Evolutionary conservation across 83 land plant genomes (phyloP).

Genomic region (Diphasiastrum complanatum): DNA sequence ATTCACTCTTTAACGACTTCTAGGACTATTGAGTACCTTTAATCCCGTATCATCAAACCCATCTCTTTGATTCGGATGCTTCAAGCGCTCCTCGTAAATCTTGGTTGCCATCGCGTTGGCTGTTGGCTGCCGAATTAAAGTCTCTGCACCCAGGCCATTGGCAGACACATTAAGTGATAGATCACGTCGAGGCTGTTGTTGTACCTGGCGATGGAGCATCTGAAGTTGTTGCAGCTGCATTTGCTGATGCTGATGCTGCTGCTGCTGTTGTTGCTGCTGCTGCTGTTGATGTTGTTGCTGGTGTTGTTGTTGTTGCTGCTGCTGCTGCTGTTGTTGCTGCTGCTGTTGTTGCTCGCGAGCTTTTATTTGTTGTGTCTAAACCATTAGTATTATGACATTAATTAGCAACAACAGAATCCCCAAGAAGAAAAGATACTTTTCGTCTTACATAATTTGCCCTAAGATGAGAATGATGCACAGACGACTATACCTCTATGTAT

Average conservation of each 20-base stretch:
- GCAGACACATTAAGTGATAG: constrained; percentile 3
- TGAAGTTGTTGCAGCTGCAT: constrained; percentile 50
- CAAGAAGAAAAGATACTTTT: background rate
- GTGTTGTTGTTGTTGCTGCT: constrained; percentile 2
- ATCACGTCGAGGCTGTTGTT: constrained; percentile 32
- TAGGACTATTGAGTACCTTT: too few species aligned
- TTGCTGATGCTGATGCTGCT: too few species aligned
- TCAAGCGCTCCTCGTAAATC: constrained; percentile 49
- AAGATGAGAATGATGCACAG: background rate
- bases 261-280: too few species aligned
- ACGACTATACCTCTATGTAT: constrained; percentile 43
- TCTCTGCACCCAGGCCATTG: constrained; percentile 35
- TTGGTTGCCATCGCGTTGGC: constrained; percentile 54
- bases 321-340: constrained; percentile 39
- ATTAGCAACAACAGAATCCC: too few species aligned
- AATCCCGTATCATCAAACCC: too few species aligned
- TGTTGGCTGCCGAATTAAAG: constrained; percentile 48
- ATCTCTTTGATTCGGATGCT: constrained; percentile 39
- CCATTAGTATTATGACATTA: background rate
- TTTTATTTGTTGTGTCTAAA: constrained; percentile 48
- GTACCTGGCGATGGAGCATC: constrained; percentile 32
- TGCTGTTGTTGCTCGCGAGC: constrained; percentile 54
- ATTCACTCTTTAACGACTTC: too few species aligned
- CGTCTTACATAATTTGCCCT: background rate
- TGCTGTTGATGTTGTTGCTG: constrained; percentile 10